Evolutionary conservation across 1,284 basidiomycete species (phyloP).

Genomic region (Ustilago hordei): DNA sequence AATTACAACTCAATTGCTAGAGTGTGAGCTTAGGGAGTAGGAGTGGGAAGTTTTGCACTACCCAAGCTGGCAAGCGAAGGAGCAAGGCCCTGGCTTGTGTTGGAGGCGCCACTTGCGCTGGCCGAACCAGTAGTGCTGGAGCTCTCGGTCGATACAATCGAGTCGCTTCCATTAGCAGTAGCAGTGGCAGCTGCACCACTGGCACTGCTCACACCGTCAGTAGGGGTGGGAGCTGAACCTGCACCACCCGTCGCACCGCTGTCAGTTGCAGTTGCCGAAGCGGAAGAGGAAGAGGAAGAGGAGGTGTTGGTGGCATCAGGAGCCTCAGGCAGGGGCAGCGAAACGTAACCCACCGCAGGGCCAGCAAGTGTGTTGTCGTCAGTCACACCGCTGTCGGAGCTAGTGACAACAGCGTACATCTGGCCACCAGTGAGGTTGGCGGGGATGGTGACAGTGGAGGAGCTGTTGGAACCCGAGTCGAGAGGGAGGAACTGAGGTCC

Average conservation of each 20-base stretch:
- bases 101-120: neutral
- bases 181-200: conserved; percentile 8
- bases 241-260: neutral
- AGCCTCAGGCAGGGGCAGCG: conserved; percentile 42
- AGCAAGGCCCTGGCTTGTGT: conserved; percentile 3
- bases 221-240: conserved; percentile 8
- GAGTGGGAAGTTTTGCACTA: conserved; percentile 15
- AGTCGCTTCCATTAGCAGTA: conserved; percentile 24
- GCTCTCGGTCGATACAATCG: conserved; percentile 16
- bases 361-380: conserved; percentile 56
- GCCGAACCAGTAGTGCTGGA: neutral
- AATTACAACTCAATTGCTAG: neutral
- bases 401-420: conserved; percentile 52
- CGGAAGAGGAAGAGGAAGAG: conserved; percentile 10
- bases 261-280: neutral
- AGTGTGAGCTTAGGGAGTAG: neutral
- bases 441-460: conserved; percentile 31
- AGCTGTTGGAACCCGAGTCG: conserved; percentile 11
- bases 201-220: neutral
- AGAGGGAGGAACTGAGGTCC: conserved; percentile 31
- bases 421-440: conserved; percentile 51
- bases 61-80: conserved; percentile 10
- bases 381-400: conserved; percentile 27
- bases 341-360: conserved; percentile 43
- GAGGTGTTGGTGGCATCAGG: conserved; percentile 31